These are phyloP conservation scores for Trichoderma sp. DNA, from an alignment of 2,329 filamentous ascomycete species.

Conservation along the genomic window DNA sequence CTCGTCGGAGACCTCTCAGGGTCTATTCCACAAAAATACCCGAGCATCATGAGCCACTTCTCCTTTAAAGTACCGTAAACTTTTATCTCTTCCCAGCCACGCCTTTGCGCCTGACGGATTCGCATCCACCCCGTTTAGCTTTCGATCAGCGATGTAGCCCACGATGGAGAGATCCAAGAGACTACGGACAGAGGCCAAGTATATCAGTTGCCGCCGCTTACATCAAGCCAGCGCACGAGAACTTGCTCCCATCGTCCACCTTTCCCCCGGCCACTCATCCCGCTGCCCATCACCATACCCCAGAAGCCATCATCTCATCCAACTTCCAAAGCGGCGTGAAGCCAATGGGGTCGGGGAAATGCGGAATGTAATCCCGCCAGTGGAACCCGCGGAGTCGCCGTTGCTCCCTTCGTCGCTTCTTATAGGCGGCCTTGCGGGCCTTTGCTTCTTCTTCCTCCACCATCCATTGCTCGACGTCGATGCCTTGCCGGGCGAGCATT, in stretches of 20 bases:
- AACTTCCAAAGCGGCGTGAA: neutral
- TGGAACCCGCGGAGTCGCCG: neutral
- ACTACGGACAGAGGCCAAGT: too few relatives aligned
- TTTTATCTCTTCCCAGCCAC: neutral
- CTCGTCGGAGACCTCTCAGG: neutral
- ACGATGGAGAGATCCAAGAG: too few relatives aligned
- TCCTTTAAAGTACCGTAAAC: neutral
- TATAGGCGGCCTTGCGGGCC: neutral
- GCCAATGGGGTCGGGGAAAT: neutral
- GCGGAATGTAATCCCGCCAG: neutral
- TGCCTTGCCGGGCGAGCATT: too few relatives aligned
- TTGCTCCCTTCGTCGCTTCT: neutral
- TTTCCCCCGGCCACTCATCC: neutral
- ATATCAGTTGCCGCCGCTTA: too few relatives aligned
- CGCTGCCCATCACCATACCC: neutral
- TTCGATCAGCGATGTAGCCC: too few relatives aligned
- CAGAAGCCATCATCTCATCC: neutral
- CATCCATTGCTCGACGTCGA: too few relatives aligned
- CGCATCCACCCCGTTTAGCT: too few relatives aligned
- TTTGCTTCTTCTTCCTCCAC: neutral
- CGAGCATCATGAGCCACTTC: too few relatives aligned
- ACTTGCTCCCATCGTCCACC: neutral
- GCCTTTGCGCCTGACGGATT: too few relatives aligned
- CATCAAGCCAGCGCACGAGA: too few relatives aligned
- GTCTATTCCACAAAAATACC: neutral